These are phyloP conservation scores for Neurospora sp. DNA, from an alignment of 2,329 filamentous ascomycete genomes.

Conservation along the genomic window DNA sequence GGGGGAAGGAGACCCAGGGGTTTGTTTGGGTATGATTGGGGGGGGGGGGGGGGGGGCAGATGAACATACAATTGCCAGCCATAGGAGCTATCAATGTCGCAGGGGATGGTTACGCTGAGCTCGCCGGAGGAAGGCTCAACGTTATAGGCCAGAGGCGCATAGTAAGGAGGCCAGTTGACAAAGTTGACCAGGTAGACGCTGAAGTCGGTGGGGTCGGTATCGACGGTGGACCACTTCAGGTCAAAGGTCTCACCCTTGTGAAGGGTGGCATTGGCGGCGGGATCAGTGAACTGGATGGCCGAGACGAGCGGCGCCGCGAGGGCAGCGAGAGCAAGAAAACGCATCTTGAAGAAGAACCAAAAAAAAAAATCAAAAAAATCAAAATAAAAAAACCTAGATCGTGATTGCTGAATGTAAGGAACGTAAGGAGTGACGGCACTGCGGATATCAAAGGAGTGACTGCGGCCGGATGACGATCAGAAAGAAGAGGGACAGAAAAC, in stretches of 20 bases:
- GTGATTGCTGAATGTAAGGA: not conserved
- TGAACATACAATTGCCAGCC: slow-evolving; percentile 29
- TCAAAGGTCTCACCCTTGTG: slow-evolving; percentile 24
- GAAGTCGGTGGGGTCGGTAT: slow-evolving; percentile 30
- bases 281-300: slow-evolving; percentile 23
- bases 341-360: slow-evolving; percentile 16
- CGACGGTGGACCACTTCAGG: slow-evolving; percentile 29
- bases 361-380: not conserved
- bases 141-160: slow-evolving; percentile 26
- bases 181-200: slow-evolving; percentile 36
- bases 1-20: not conserved
- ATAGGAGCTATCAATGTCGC: slow-evolving; percentile 24
- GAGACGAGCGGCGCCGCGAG: slow-evolving; percentile 22
- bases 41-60: too few species aligned
- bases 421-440: not conserved
- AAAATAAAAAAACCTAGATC: not conserved
- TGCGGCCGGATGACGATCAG: not conserved
- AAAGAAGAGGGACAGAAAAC: not conserved
- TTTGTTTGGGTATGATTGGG: not conserved
- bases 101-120: slow-evolving; percentile 28
- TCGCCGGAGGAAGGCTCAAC: slow-evolving; percentile 24
- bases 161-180: slow-evolving; percentile 32
- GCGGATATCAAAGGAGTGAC: not conserved
- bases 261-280: slow-evolving; percentile 27
- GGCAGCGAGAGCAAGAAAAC: slow-evolving; percentile 19